Percentiles rank a stretch among this genome's conserved stretches.
Evolutionary conservation across 805 yeast species (phyloP).

Genomic region (Saccharomycopsis sp.): DNA sequence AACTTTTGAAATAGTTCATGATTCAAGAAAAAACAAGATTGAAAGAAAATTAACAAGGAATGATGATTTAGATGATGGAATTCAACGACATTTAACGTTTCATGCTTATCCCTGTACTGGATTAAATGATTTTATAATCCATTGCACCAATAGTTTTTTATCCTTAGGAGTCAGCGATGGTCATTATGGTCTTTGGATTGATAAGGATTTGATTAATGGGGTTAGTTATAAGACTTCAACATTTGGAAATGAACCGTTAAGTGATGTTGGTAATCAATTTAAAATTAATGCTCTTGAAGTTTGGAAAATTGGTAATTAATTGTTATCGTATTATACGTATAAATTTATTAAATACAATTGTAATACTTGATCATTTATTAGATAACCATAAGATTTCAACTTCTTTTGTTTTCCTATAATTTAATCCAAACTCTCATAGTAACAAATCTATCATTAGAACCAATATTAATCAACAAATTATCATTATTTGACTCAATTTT

Average conservation of each 20-base stretch:
- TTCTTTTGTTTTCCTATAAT: no score
- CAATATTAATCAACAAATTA: no score
- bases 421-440: no score
- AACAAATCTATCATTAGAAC: no score
- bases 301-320: conserved; percentile 18
- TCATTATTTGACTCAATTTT: no score
- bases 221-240: conserved; percentile 73
- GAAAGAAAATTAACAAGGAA: conserved; percentile 7
- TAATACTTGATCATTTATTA: no score
- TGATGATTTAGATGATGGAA: conserved; percentile 17
- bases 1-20: not conserved
- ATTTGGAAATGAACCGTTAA: conserved; percentile 79
- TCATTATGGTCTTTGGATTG: conserved; percentile 85
- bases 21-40: not conserved
- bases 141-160: conserved; percentile 66
- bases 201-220: conserved; percentile 62
- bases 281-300: conserved; percentile 19
- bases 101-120: conserved; percentile 86
- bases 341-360: no score
- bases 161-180: conserved; percentile 92
- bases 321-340: no score
- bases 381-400: no score
- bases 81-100: conserved; percentile 46
- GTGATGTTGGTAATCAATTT: conserved; percentile 53
- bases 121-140: conserved; percentile 72